Conservation (phyloP, 1,139 yeast genomes). For the Yamadazyma blattariae region DNA sequence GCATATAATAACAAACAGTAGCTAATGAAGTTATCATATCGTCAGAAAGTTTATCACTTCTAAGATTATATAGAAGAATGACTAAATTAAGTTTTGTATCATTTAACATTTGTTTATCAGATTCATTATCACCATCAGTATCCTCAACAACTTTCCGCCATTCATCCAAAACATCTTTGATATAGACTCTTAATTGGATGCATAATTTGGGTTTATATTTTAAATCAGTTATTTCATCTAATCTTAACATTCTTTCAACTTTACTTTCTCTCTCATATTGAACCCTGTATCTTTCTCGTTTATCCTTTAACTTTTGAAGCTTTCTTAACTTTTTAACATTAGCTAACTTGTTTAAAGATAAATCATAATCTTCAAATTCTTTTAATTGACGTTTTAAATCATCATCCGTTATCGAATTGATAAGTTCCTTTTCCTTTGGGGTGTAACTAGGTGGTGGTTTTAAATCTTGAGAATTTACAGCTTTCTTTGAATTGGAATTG, state of each 20-base stretch:
- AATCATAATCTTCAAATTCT: constrained; percentile 17
- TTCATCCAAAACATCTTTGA: constrained; percentile 41
- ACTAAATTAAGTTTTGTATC: constrained; percentile 65
- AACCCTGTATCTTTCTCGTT: constrained; percentile 8
- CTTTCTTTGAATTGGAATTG: no score
- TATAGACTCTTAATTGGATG: constrained; percentile 46
- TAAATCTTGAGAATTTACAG: background rate
- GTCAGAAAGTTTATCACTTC: constrained; percentile 42
- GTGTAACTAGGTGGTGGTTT: constrained; percentile 1
- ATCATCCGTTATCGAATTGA: constrained; percentile 17
- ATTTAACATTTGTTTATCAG: constrained; percentile 19
- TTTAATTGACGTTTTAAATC: constrained; percentile 21
- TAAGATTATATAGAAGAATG: constrained; percentile 56
- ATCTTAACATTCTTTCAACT: constrained; percentile 24
- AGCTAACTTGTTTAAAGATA: constrained; percentile 19
- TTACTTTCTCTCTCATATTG: constrained; percentile 17
- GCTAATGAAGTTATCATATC: constrained; percentile 54
- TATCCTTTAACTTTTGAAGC: constrained; percentile 12
- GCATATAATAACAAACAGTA: constrained; percentile 60
- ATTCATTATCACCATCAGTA: background rate
- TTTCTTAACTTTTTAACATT: constrained; percentile 25
- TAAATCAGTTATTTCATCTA: constrained; percentile 33
- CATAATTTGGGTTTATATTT: constrained; percentile 27
- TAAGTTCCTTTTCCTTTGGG: constrained; percentile 2
- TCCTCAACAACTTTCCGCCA: constrained; percentile 36